Conservation (phyloP, 164 flowering plant species). For the Akebia trifoliata region DNA sequence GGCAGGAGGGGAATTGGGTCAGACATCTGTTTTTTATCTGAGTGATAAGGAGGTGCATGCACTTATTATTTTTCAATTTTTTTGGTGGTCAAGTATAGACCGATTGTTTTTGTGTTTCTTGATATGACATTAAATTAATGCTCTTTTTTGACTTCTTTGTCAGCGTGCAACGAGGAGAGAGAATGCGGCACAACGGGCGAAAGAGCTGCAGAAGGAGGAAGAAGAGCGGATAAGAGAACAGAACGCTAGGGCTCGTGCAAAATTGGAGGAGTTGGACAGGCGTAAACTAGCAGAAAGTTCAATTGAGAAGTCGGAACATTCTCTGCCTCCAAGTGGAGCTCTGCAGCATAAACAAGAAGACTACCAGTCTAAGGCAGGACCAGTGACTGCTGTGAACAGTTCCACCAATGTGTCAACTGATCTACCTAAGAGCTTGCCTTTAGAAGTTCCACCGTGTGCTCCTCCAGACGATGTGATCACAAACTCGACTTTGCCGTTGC, state of each 20-base stretch:
- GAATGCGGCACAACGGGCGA: slow-evolving; percentile 68
- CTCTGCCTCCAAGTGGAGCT: slow-evolving; percentile 10
- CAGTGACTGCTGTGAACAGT: slow-evolving; percentile 9
- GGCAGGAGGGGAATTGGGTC: slow-evolving; percentile 32
- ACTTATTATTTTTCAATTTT: background rate
- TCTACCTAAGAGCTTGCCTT: slow-evolving; percentile 13
- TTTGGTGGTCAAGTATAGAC: too few species aligned
- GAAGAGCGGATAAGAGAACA: slow-evolving; percentile 81
- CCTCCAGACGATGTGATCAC: slow-evolving; percentile 16
- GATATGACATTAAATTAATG: too few species aligned
- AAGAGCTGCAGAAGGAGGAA: slow-evolving; percentile 84
- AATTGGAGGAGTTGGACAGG: slow-evolving; percentile 85
- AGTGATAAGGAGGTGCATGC: slow-evolving; percentile 41
- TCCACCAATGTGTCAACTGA: slow-evolving; percentile 10
- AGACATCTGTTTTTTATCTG: slow-evolving; percentile 29
- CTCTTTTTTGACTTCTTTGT: slow-evolving; percentile 14
- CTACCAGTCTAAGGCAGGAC: slow-evolving; percentile 5
- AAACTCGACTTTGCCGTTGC: slow-evolving; percentile 17
- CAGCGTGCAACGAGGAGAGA: slow-evolving; percentile 90
- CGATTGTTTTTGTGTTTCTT: background rate
- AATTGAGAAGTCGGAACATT: slow-evolving; percentile 32
- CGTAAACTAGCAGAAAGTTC: slow-evolving; percentile 45
- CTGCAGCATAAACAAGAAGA: slow-evolving; percentile 35
- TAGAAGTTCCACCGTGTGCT: slow-evolving; percentile 21
- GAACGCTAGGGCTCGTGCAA: slow-evolving; percentile 92